Evolutionary conservation across 805 yeast genomes (phyloP), one percentile per base, ranked within the genome.

Genomic region (Isabelozyma heimii): DNA sequence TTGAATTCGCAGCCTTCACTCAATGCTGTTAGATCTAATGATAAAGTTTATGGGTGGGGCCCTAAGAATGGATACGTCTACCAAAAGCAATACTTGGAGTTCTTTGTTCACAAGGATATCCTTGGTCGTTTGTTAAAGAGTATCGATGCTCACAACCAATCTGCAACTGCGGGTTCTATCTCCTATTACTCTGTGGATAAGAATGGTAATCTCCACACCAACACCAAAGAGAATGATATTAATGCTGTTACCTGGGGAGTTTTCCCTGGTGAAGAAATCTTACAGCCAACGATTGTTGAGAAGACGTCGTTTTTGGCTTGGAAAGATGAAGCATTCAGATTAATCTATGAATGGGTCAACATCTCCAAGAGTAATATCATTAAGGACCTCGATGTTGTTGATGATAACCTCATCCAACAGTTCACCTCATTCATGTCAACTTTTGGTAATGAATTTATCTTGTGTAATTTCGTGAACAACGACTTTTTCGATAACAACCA

Each of bases 191-290:
- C 91, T 4, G 90, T 89, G 27, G 75, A 76, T 57, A 80, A 80
- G 58, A 61, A 70, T 33, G 79, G 82, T 2, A 82, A 81, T 40
- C 72, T 91, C 47, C 53, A 64, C 15, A 81, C 96, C 44, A 91
- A 91, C 66, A 83, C 90, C 43, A 79, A 79, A 20, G 84, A 81
- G 42, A 89, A 84, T 37, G 87, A 83, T 52, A 91, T 95, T 54
- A 91, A 89, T 62, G 97, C 98, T 8, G 97, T 92, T 48, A 92
- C 98, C 15, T 92, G 98, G 98, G 98, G 98, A 54, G 90, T 91
- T 47, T 91, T 89, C 82, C 97, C 98, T 26, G 97, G 97, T 37
- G 87, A 86, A 62, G 97, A 92, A 70, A 87, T 92, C 47, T 77
- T 89, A 54, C 98, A 92, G 72, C 97, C 98, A 46, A 92, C 98